Conservation (phyloP, 163 green algal genomes). For the Trebouxiophyceae sp. region DNA sequence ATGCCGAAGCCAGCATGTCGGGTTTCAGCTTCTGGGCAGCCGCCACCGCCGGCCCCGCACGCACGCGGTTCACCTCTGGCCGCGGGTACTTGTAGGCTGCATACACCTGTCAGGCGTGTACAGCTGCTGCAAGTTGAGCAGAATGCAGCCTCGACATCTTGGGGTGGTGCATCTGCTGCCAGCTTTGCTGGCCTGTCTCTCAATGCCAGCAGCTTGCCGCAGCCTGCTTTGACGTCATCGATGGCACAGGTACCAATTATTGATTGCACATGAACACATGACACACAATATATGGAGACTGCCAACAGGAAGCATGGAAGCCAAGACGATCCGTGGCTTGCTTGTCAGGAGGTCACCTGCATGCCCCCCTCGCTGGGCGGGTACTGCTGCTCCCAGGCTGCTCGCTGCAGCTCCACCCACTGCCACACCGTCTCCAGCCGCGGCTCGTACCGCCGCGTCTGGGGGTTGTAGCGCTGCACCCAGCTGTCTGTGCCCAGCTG, state of each 20-base stretch:
- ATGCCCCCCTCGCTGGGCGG: not conserved
- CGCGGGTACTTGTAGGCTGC: slow-evolving; percentile 16
- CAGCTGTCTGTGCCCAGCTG: not conserved
- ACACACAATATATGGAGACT: no score
- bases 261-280: no score
- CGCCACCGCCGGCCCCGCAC: not conserved
- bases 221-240: no score
- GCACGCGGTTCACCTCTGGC: not conserved
- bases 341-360: no score
- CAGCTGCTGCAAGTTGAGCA: not conserved
- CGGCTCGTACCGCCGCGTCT: not conserved
- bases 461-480: slow-evolving; percentile 10
- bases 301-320: no score
- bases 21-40: slow-evolving; percentile 1
- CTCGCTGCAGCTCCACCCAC: not conserved
- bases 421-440: slow-evolving; percentile 1
- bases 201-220: no score
- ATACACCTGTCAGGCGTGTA: slow-evolving; percentile 7
- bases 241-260: no score
- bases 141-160: not conserved
- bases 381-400: slow-evolving; percentile 1
- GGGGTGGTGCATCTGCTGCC: no score
- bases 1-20: slow-evolving; percentile 5
- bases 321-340: no score
- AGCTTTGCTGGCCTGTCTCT: no score